A percentile compares a stretch with the other conserved stretches of the same genome.
Evolutionary conservation across 129 eudicot species (phyloP).

Genomic region (Flaveria linearis): DNA sequence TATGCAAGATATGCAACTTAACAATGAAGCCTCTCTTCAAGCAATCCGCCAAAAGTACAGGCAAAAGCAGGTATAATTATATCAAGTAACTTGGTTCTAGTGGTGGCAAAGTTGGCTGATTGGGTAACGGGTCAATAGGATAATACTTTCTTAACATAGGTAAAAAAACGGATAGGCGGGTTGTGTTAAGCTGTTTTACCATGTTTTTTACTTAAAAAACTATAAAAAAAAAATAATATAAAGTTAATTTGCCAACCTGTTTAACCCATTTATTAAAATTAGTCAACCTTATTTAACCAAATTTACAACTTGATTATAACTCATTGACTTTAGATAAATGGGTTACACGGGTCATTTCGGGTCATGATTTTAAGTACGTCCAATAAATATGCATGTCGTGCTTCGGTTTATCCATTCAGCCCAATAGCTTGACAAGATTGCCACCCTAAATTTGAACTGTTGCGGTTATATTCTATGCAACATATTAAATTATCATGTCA

Average conservation of each 20-base stretch:
- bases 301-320: neutral
- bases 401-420: neutral
- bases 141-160: too few species aligned
- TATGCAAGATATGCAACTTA: constrained; percentile 74
- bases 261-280: neutral
- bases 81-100: neutral
- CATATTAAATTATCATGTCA: neutral
- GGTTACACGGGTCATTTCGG: neutral
- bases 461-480: neutral
- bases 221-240: neutral
- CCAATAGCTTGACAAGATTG: neutral
- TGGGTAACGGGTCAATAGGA: neutral
- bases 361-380: neutral
- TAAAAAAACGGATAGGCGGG: too few species aligned
- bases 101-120: neutral
- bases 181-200: neutral
- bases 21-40: constrained; percentile 48
- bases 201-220: neutral
- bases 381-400: neutral
- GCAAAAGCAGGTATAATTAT: constrained; percentile 59
- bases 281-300: neutral
- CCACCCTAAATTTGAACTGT: neutral
- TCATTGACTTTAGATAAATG: neutral
- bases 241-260: neutral
- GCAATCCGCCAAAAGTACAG: constrained; percentile 87